Percentiles rank a stretch among this genome's conserved stretches.
Conservation (phyloP, 2,329 filamentous ascomycete species). For the Arthroderma sp. region DNA sequence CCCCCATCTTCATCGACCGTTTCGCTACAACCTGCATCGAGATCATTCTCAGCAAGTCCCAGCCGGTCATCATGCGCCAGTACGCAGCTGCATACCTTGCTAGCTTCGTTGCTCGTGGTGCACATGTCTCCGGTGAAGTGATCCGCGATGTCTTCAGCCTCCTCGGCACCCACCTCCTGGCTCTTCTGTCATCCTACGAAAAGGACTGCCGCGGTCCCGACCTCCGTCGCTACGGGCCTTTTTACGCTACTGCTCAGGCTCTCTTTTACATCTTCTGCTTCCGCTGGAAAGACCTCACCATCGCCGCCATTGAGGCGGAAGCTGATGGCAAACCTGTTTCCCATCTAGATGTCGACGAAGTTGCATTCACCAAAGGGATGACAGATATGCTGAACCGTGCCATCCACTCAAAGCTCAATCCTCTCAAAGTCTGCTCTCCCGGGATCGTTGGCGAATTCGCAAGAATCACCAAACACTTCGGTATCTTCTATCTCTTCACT, state of each 20-base stretch:
- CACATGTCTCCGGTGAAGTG: slow-evolving; percentile 60
- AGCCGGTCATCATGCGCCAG: slow-evolving; percentile 63
- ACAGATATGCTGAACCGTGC: slow-evolving; percentile 63
- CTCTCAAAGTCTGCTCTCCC: slow-evolving; percentile 85
- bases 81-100: slow-evolving; percentile 84
- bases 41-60: slow-evolving; percentile 56
- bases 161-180: slow-evolving; percentile 64
- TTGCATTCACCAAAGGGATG: slow-evolving; percentile 64
- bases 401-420: slow-evolving; percentile 82
- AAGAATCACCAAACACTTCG: slow-evolving; percentile 69
- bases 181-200: slow-evolving; percentile 61
- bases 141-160: slow-evolving; percentile 75
- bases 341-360: slow-evolving; percentile 52
- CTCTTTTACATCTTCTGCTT: slow-evolving; percentile 95
- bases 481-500: slow-evolving; percentile 79
- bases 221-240: slow-evolving; percentile 66
- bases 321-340: slow-evolving; percentile 41
- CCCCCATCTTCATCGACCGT: slow-evolving; percentile 63
- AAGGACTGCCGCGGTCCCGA: slow-evolving; percentile 69
- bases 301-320: slow-evolving; percentile 44
- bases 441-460: slow-evolving; percentile 87
- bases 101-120: slow-evolving; percentile 84
- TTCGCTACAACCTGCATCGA: slow-evolving; percentile 70
- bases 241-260: slow-evolving; percentile 81
- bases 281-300: slow-evolving; percentile 80